These are phyloP conservation scores for Logfia minima DNA, from an alignment of 129 eudicot species.

Conservation along the genomic window DNA sequence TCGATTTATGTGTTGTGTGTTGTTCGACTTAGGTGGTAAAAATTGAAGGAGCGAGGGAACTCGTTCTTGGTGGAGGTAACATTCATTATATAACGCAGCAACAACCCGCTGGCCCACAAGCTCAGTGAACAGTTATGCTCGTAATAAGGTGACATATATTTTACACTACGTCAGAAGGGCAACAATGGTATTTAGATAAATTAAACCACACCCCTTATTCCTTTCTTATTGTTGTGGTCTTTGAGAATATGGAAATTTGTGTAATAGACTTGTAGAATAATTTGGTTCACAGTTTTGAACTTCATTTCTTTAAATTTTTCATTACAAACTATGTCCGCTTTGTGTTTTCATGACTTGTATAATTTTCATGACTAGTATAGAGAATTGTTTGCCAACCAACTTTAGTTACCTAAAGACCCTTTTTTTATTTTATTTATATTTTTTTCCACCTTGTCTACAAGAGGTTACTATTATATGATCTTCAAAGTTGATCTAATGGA, in stretches of 20 bases:
- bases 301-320: neutral
- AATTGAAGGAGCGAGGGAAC: conserved; percentile 90
- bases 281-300: neutral
- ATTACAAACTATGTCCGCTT: neutral
- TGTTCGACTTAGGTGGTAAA: conserved; percentile 57
- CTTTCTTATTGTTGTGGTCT: neutral
- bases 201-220: neutral
- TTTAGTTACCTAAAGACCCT: too few relatives aligned
- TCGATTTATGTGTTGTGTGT: neutral
- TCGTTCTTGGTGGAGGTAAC: conserved; percentile 90
- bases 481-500: too few relatives aligned
- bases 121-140: neutral
- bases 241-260: neutral
- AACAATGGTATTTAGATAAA: conserved; percentile 7
- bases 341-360: too few relatives aligned
- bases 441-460: too few relatives aligned
- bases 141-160: neutral
- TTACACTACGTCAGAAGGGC: neutral
- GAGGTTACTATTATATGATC: too few relatives aligned
- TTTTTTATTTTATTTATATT: too few relatives aligned
- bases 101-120: conserved; percentile 59
- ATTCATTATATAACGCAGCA: conserved; percentile 96
- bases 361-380: too few relatives aligned
- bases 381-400: too few relatives aligned
- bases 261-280: neutral